Evolutionary conservation across 805 yeast species (phyloP), one percentile per base, ranked within the genome.

Genomic region (Hanseniaspora valbyensis): DNA sequence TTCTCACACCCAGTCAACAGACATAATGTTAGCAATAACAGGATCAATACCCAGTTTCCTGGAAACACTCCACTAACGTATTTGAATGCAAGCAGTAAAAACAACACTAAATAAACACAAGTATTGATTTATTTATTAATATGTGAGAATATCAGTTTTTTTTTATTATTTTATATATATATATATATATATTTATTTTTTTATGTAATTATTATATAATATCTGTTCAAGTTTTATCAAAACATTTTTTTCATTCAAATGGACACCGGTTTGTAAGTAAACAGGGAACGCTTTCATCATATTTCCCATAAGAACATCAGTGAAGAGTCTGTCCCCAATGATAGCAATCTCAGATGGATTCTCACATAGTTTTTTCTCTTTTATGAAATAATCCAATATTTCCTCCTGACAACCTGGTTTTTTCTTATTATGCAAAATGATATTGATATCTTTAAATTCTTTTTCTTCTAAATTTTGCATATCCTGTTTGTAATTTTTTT

Each of bases 301-400:
- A 59, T 92, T 90, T 18, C 96, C 96, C 95, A 92, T 84, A 48
- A 89, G 66, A 50, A 92, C 75, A 63, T 92, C 98, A 0, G 98
- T 92, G 66, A 88, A 79, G 24, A 92, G 70, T 34, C 98, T 68
- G 58, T 92, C 98, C 0, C 98, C 98, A 10, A 92, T 76, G 5
- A 92, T 80, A 0, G 86, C 90, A 14, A 92, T 79, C 55, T 88
- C 83, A 14, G 32, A 21, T 0, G 89, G 77, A 3, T 54, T 56
- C 42, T 62, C 53, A 10, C 63, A 60, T 2, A 72, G 65, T 55
- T 77, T 58, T 42, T 70, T 76, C n/a, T 75, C 69, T 4, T 66
- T 52, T 8, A 65, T 59, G 57, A 87, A 81, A 57, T 81, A 77
- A 0, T 72, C 71, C 66, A 78, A 60, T 12, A 90, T 78, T 57